Conservation (phyloP, 2,329 filamentous ascomycete species). For the Colletotrichum godetiae region DNA sequence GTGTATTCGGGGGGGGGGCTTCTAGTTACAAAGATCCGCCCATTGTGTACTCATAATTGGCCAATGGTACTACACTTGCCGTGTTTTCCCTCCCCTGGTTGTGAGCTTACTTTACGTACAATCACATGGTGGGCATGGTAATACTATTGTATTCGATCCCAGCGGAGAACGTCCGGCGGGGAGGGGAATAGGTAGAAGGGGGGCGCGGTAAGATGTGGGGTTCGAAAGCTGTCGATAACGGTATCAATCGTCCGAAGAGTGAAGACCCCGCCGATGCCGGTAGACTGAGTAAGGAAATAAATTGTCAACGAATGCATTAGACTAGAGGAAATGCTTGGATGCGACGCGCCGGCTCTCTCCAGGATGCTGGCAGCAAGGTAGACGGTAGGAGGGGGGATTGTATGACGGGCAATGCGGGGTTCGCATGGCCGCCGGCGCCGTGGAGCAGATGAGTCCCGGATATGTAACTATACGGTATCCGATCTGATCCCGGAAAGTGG, state of each 20-base stretch:
- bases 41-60: not conserved
- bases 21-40: not conserved
- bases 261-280: not conserved
- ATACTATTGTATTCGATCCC: no score
- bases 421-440: slow-evolving; percentile 18
- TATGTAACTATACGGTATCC: slow-evolving; percentile 20
- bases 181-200: no score
- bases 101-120: not conserved
- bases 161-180: slow-evolving; percentile 22
- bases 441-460: slow-evolving; percentile 5
- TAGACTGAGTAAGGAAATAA: slow-evolving; percentile 20
- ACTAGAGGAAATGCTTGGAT: not conserved
- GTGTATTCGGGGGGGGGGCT: not conserved
- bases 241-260: not conserved
- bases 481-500: slow-evolving; percentile 6
- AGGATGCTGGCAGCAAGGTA: not conserved
- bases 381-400: not conserved
- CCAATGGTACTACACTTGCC: not conserved
- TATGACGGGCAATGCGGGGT: not conserved
- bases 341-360: not conserved
- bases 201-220: not conserved
- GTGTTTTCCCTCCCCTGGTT: not conserved
- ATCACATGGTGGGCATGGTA: not conserved
- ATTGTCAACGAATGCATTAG: slow-evolving; percentile 25
- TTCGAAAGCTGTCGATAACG: not conserved